phyloP scores from a whole-genome alignment of 345 rosid species.

The Nephelium lappaceum region DNA sequence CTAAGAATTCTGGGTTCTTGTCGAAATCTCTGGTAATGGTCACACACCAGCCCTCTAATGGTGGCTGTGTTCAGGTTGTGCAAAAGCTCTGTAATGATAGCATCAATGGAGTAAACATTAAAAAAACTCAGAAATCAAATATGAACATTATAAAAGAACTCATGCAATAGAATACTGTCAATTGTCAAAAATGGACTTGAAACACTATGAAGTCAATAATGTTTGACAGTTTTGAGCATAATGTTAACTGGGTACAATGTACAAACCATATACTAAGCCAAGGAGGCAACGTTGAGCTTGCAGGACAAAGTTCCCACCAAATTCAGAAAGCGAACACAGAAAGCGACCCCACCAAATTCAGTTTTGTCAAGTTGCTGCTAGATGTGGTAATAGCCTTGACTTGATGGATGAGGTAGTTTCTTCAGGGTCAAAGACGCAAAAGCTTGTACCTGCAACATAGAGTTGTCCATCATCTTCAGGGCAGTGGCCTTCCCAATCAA shows the following conservation, averaged over 20 bases:
- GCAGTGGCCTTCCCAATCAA: background rate
- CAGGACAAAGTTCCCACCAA: no score
- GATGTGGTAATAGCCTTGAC: no score
- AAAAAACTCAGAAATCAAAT: background rate
- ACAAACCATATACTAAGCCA: background rate
- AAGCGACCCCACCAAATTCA: no score
- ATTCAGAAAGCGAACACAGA: no score
- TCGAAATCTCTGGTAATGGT: background rate
- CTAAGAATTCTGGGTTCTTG: background rate
- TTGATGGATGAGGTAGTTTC: no score
- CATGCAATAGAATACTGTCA: background rate
- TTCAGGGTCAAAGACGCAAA: no score
- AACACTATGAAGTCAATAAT: background rate
- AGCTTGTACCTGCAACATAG: no score
- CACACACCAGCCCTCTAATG: background rate
- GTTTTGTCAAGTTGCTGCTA: no score
- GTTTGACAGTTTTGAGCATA: background rate
- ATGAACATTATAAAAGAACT: conserved; percentile 1
- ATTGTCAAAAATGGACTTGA: background rate
- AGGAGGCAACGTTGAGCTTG: no score
- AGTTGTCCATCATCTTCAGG: background rate
- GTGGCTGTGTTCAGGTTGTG: background rate
- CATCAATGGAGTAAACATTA: background rate
- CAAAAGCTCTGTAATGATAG: no score
- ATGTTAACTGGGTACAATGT: background rate